These are phyloP conservation scores for Novakomyces olei DNA, from an alignment of 805 yeast genomes.

Conservation along the genomic window DNA sequence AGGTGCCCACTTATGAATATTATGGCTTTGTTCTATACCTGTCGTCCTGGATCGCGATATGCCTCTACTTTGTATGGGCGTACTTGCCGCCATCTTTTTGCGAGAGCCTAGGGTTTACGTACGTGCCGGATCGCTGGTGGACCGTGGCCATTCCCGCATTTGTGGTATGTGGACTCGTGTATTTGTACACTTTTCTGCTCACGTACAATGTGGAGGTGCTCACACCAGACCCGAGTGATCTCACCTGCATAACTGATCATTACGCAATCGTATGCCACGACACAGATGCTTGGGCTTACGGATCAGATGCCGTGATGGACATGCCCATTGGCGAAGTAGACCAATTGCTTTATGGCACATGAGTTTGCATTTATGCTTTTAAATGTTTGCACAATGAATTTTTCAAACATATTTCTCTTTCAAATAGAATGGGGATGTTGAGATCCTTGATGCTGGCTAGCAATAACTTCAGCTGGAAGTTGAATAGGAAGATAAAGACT, in stretches of 20 bases:
- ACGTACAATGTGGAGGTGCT: conserved; percentile 56
- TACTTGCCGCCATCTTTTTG: conserved; percentile 39
- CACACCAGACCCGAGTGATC: conserved; percentile 35
- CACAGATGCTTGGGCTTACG: conserved; percentile 5
- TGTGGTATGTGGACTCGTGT: conserved; percentile 47
- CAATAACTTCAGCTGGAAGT: no score
- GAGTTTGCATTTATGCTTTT: no score
- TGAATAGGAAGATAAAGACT: no score
- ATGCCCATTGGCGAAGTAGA: no score
- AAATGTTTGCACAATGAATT: no score
- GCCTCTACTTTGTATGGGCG: conserved; percentile 52
- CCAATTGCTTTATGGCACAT: no score
- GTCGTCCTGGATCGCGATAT: conserved; percentile 32
- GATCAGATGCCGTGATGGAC: no score
- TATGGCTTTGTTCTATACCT: conserved; percentile 71
- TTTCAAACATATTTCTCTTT: no score
- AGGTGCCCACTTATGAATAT: conserved; percentile 32
- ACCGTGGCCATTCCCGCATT: conserved; percentile 55
- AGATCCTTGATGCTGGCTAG: no score
- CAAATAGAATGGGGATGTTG: no score
- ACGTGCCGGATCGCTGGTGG: conserved; percentile 86
- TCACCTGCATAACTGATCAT: conserved; percentile 49
- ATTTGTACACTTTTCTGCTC: conserved; percentile 45
- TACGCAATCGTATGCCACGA: conserved; percentile 24
- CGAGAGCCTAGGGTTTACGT: conserved; percentile 32